Base-by-base conservation (phyloP, 352 stramenopile species). In the Pythium volutum region DNA sequence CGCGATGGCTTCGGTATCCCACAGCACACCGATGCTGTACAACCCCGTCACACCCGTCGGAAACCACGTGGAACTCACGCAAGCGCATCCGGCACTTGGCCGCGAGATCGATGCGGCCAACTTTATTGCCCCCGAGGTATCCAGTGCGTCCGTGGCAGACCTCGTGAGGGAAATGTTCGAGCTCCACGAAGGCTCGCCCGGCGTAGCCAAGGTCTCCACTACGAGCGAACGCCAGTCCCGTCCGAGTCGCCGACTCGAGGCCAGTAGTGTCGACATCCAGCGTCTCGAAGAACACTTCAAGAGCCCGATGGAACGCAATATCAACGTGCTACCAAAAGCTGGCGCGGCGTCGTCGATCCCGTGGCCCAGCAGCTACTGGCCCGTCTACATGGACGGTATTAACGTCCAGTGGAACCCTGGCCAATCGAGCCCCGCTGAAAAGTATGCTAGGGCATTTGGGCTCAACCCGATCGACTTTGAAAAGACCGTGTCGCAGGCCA, bases 351-450 rank as follows among this genome's bases (percentile, higher is more conserved):
- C 46, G 6, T 10, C 36, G 33, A 58, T 46, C 6, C 59, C 59
- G 18, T 91, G 81, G 81, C 79, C 81, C 2, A 73, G 70, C 45
- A 89, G 81, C 67, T 91, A 89, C 66, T 91, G 81, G 81, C 79
- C 81, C 1, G 55, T 75, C 48, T 87, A 75, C 56, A 66, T 71
- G 18, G 79, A 90, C 66, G 78, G 77, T 41, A 81, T 90, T 60
- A 88, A 88, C 51, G 81, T 77, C 62, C 50, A 55, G 29, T 90
- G 78, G 78, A 49, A 26, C 9, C 22, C 23, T 6, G 45, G 25
- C 2, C 22, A 66, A 14, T 27, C 51, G 15, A 59, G 49, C 26
- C 59, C 59, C 10, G 29, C 59, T 22, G 49, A 60, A 42, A 66
- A 66, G 50, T 66, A 66, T 22, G 59, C 49, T 6, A 54, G 15